Evolutionary conservation across 2,329 filamentous ascomycete genomes (phyloP).

Genomic region (Hymenoscyphus fructigenus): DNA sequence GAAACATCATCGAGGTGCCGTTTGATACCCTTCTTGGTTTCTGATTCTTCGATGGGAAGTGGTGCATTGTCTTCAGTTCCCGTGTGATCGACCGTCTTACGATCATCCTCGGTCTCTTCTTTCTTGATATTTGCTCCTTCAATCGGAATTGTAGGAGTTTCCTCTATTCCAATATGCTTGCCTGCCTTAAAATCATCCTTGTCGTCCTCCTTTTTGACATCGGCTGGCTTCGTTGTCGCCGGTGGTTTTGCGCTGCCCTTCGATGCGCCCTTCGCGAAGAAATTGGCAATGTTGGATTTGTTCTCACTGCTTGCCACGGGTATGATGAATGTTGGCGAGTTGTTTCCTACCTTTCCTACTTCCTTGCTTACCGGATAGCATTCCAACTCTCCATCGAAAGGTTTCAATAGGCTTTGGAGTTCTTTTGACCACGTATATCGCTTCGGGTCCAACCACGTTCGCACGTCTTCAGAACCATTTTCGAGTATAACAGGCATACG

Average conservation of each 20-base stretch:
- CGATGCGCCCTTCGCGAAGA: constrained; percentile 63
- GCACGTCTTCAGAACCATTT: constrained; percentile 67
- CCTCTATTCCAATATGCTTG: background rate
- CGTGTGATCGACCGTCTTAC: constrained; percentile 29
- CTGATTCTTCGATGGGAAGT: constrained; percentile 27
- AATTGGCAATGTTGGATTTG: constrained; percentile 91
- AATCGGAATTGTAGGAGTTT: too few relatives aligned
- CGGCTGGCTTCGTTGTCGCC: constrained; percentile 5
- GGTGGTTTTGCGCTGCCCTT: constrained; percentile 20
- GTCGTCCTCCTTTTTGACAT: constrained; percentile 21
- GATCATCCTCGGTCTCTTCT: constrained; percentile 26
- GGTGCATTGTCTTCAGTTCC: constrained; percentile 33
- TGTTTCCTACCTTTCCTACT: constrained; percentile 92
- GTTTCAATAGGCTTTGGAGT: constrained; percentile 75
- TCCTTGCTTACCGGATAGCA: constrained; percentile 84
- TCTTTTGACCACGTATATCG: constrained; percentile 73
- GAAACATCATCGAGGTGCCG: constrained; percentile 30
- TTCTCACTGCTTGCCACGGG: constrained; percentile 84
- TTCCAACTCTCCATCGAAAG: constrained; percentile 76
- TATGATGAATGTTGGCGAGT: constrained; percentile 79
- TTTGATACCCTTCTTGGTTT: constrained; percentile 31
- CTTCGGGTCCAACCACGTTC: constrained; percentile 74
- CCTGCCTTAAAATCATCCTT: background rate
- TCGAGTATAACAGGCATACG: constrained; percentile 95
- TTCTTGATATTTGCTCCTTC: constrained; percentile 22